Conservation (phyloP, 2,329 filamentous ascomycete species). For the Colletotrichum lini region DNA sequence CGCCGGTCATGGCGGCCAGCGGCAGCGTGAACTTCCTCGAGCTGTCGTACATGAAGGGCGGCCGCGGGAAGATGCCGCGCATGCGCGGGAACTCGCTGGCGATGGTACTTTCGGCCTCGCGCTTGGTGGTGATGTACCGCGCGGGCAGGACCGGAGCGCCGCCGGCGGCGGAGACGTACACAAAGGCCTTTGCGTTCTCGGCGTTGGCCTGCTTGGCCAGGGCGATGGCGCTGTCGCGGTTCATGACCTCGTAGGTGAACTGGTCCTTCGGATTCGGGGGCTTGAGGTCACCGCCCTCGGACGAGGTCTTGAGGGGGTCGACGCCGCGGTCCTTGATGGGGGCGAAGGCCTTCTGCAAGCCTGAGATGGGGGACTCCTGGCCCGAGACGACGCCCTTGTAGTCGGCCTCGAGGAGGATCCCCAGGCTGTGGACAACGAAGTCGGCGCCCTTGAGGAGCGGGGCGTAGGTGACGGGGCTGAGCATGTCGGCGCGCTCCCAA, state of each 20-base stretch:
- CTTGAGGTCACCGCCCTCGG: slow-evolving; percentile 70
- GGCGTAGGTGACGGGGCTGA: slow-evolving; percentile 85
- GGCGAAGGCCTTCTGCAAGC: slow-evolving; percentile 84
- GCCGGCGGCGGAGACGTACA: slow-evolving; percentile 90
- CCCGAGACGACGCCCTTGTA: slow-evolving; percentile 95
- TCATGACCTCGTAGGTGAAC: slow-evolving; percentile 97
- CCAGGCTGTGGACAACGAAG: slow-evolving; percentile 94
- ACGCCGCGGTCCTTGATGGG: slow-evolving; percentile 72
- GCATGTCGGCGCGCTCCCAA: slow-evolving; percentile 91
- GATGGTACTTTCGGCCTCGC: slow-evolving; percentile 88
- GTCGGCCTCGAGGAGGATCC: slow-evolving; percentile 95
- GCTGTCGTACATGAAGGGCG: slow-evolving; percentile 91
- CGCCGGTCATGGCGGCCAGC: slow-evolving; percentile 82
- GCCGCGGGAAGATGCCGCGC: slow-evolving; percentile 85
- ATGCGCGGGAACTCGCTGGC: slow-evolving; percentile 79
- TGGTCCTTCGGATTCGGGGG: slow-evolving; percentile 79
- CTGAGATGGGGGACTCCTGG: slow-evolving; percentile 83
- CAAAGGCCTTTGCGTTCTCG: slow-evolving; percentile 78
- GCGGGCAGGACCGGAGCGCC: slow-evolving; percentile 87
- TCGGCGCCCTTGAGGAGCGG: slow-evolving; percentile 82
- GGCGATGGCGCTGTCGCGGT: slow-evolving; percentile 88
- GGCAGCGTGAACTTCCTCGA: slow-evolving; percentile 87
- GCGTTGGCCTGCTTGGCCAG: slow-evolving; percentile 82
- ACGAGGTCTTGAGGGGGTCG: slow-evolving; percentile 77
- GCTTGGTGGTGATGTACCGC: slow-evolving; percentile 91